Evolutionary conservation across 2,329 filamentous ascomycete genomes (phyloP).

Genomic region (Nothopassalora personata): DNA sequence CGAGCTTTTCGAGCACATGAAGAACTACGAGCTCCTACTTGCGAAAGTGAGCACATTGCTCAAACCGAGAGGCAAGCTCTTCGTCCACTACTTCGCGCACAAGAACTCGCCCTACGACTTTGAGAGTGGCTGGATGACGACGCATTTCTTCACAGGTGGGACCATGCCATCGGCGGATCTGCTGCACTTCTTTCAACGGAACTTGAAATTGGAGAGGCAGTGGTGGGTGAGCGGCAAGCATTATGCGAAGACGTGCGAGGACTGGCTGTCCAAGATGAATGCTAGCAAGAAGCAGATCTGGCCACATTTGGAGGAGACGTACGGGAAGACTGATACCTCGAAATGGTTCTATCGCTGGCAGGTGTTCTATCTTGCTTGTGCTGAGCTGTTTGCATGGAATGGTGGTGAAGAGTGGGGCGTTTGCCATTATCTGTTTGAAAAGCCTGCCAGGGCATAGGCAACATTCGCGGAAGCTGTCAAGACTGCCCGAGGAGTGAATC

Average conservation of each 20-base stretch:
- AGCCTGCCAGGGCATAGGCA: constrained; percentile 30
- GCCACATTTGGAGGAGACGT: constrained; percentile 60
- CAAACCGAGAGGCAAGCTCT: constrained; percentile 60
- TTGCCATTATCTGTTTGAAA: constrained; percentile 62
- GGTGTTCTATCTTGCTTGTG: constrained; percentile 67
- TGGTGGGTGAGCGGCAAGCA: constrained; percentile 68
- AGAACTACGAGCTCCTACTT: constrained; percentile 65
- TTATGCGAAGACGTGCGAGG: constrained; percentile 66
- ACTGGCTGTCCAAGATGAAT: constrained; percentile 60
- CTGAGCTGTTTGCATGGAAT: constrained; percentile 62
- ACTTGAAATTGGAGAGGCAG: constrained; percentile 55
- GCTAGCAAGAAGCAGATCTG: constrained; percentile 56
- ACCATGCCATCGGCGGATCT: constrained; percentile 66
- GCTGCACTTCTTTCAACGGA: constrained; percentile 60
- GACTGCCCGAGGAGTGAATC: background rate
- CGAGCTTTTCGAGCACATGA: constrained; percentile 73
- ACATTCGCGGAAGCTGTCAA: background rate
- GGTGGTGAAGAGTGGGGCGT: constrained; percentile 65
- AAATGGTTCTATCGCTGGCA: constrained; percentile 68
- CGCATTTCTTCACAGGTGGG: constrained; percentile 67
- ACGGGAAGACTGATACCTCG: constrained; percentile 54
- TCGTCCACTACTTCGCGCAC: constrained; percentile 65
- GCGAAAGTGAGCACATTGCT: constrained; percentile 57
- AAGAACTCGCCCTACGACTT: constrained; percentile 63
- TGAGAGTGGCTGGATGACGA: constrained; percentile 68